phyloP scores from a whole-genome alignment of 2,329 filamentous ascomycete species.

The Xylaria sp. region DNA sequence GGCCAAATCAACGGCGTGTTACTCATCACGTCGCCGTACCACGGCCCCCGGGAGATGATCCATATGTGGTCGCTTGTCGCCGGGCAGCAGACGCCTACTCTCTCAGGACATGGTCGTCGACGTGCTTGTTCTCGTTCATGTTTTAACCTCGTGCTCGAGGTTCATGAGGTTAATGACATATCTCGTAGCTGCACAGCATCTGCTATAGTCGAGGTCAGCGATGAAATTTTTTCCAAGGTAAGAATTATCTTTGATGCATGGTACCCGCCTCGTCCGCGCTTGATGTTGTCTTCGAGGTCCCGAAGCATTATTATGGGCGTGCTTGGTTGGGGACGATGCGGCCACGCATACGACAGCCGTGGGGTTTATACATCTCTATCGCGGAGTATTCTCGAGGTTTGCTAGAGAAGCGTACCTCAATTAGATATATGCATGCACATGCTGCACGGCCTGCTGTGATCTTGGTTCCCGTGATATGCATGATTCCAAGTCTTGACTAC shows the following conservation, averaged over 20 bases:
- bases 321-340: conserved; percentile 32
- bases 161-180: conserved; percentile 13
- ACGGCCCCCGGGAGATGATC: neutral
- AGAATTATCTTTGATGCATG: conserved; percentile 19
- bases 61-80: conserved; percentile 2
- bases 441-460: conserved; percentile 31
- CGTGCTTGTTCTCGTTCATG: conserved; percentile 13
- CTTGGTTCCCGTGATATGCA: conserved; percentile 31
- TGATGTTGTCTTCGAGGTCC: conserved; percentile 24
- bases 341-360: conserved; percentile 28
- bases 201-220: conserved; percentile 14
- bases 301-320: conserved; percentile 29
- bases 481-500: conserved; percentile 16
- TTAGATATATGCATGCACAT: conserved; percentile 35
- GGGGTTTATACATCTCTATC: conserved; percentile 32
- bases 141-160: conserved; percentile 17
- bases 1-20: conserved; percentile 2
- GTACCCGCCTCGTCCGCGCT: conserved; percentile 20
- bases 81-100: conserved; percentile 1
- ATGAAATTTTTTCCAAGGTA: conserved; percentile 23
- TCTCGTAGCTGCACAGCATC: conserved; percentile 7
- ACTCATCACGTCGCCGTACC: neutral
- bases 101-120: conserved; percentile 3
- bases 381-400: conserved; percentile 36
- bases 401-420: conserved; percentile 37